Evolutionary conservation across 345 rosid species (phyloP).

Genomic region (Salix arbutifolia): DNA sequence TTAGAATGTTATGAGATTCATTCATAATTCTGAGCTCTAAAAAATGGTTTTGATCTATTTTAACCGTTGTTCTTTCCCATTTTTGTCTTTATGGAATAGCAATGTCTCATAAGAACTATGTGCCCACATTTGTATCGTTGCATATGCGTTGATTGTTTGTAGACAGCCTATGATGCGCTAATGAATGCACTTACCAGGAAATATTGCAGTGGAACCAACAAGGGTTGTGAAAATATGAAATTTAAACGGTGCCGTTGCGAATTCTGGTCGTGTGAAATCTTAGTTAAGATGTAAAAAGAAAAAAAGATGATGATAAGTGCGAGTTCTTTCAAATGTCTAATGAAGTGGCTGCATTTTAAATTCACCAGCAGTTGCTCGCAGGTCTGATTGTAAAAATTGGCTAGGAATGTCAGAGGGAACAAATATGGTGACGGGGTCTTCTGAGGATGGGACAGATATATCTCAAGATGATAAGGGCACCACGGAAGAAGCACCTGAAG

Average conservation of each 20-base stretch:
- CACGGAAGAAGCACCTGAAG: conserved; percentile 17
- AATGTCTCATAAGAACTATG: not conserved
- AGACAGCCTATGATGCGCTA: not conserved
- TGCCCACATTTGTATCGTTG: not conserved
- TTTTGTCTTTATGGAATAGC: not conserved
- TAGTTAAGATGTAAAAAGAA: not conserved
- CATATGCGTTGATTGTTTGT: no score
- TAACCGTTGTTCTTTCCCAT: not conserved
- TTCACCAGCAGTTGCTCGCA: not conserved
- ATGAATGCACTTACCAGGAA: not conserved
- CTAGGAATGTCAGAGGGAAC: conserved; percentile 14
- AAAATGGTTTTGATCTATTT: not conserved
- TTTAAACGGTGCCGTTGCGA: not conserved
- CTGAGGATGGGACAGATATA: conserved; percentile 19
- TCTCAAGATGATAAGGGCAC: conserved; percentile 7
- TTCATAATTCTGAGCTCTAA: not conserved
- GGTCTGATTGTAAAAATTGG: not conserved
- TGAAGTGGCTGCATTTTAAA: not conserved
- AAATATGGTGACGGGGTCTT: conserved; percentile 10
- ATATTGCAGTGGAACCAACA: not conserved
- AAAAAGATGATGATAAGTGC: not conserved
- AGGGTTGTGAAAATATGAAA: not conserved
- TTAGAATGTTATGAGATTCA: not conserved
- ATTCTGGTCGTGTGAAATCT: not conserved
- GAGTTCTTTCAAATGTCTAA: not conserved